Base-by-base conservation (phyloP, 1,139 yeast genomes). In the Magnusiomyces tetraspermus region DNA sequence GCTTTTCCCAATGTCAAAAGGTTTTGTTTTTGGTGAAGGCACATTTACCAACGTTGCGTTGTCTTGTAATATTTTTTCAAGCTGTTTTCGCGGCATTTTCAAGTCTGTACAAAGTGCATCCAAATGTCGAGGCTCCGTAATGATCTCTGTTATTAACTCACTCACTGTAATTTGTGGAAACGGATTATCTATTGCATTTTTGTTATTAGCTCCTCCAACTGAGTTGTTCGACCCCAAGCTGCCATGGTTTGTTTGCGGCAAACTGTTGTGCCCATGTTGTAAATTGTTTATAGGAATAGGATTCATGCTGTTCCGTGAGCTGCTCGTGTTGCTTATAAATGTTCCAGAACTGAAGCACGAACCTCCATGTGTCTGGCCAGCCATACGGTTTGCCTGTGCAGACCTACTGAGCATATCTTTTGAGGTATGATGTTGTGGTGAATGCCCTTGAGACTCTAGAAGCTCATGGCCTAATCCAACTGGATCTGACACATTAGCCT, bases 31-130 rank as follows among this genome's bases (percentile, higher is more conserved):
- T 15, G 17, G 23, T 38, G 42, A 17, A 5, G 42, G 42, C 6
- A 38, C 42, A 6, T 6, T n/a, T 19, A 38, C 23, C 8, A 17
- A 19, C 15, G 3, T 15, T 5, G 42, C 15, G 21, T 38, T 38
- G 8, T 38, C 42, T 4, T 21, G 8, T 3, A 65, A 55, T n/a
- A 64, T 46, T 23, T 55, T 53, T 40, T 63, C 66, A 1, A 84
- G 78, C 42, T 83, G 84, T 23, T 65, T 65, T 51, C 82, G 71
- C 19, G 85, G 75, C 62, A 75, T 74, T 52, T 76, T 78, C 57
- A 85, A 67, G 58, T 81, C 85, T 0, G 90, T 84, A 60, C 90
- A 83, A 1, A 87, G 81, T 8, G 83, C 76, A 63, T 87, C 96
- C 58, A 83, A 76, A 60, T 79, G 80, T 55, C 80, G 83, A 31